phyloP scores from a whole-genome alignment of 169 alveolate species.

The Cytauxzoon felis region DNA sequence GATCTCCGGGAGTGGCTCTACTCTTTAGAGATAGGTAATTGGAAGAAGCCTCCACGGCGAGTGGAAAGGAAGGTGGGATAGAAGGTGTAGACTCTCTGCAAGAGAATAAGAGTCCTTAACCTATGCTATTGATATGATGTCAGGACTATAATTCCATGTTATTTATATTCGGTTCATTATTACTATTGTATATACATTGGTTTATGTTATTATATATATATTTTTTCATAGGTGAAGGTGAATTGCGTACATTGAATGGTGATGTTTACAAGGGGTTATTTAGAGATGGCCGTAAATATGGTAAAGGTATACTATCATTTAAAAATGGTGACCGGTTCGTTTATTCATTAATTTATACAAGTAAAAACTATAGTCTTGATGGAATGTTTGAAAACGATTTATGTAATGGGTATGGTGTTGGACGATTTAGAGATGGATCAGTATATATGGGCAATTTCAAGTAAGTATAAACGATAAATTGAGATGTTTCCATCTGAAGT shows the following conservation, averaged over 20 bases:
- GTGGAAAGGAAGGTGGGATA: too few relatives aligned
- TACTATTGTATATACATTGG: conserved; percentile 82
- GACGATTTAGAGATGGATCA: conserved; percentile 72
- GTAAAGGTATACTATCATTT: conserved; percentile 83
- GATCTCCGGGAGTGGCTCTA: too few relatives aligned
- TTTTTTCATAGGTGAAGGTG: conserved; percentile 87
- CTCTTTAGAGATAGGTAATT: too few relatives aligned
- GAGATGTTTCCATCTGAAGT: not conserved
- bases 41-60: too few relatives aligned
- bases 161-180: too few relatives aligned
- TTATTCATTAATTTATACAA: not conserved
- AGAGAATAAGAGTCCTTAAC: too few relatives aligned
- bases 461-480: not conserved
- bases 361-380: conserved; percentile 45
- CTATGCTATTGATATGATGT: too few relatives aligned
- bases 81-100: too few relatives aligned
- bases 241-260: conserved; percentile 85
- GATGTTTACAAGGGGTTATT: conserved; percentile 91
- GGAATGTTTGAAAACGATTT: conserved; percentile 68
- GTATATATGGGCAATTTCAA: conserved; percentile 64
- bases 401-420: conserved; percentile 76
- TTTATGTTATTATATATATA: conserved; percentile 86
- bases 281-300: conserved; percentile 89
- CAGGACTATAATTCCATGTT: too few relatives aligned
- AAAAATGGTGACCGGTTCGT: conserved; percentile 50